Evolutionary conservation across 257 asterid genomes (phyloP), one percentile per base, ranked within the genome.

Genomic region (Jasminum sambac): DNA sequence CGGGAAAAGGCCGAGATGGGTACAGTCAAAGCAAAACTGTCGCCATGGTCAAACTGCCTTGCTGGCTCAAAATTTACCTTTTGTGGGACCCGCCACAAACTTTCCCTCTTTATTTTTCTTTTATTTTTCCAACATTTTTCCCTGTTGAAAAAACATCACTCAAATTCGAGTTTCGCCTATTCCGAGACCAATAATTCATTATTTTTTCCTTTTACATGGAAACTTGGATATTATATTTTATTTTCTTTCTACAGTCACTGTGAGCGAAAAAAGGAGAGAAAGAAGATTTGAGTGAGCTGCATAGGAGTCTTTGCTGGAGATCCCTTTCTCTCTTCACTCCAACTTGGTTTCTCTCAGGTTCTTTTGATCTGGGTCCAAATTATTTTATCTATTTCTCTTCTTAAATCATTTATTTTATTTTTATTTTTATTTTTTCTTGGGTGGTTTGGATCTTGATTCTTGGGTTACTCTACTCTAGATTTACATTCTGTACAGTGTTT

Each of bases 1-100:
- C 81, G 81, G 82, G 80, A 84, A 78, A 75, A 77, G 76, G 80
- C 63, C 64, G 55, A 63, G 64, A 52, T 21, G 72, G 67, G 67
- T 66, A 73, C 81, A 74, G 88, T 84, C 84, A 84, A 84, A 81
- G 78, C 74, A 72, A 78, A 80, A 70, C 74, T 76, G 83, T 72
- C 85, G 72, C 85, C 78, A 74, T 73, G 79, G 76, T 79, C 87
- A 68, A 74, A 74, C 68, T 68, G 64, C 70, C 64, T 67, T 46
- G 24, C 71, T 69, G 74, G 76, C 60, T 62, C 58, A 48, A 48
- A 17, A 48, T 52, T 52, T 17, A 23, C 16, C 61, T 52, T 52
- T 52, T 52, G 26, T 55, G 62, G 62, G 62, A 19, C 62, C 62
- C 7, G 23, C 62, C 34, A 23, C 5, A 16, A 48, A 59, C 37